Conservation (phyloP, 2,329 filamentous ascomycete genomes). For the Colletotrichum karsti region DNA sequence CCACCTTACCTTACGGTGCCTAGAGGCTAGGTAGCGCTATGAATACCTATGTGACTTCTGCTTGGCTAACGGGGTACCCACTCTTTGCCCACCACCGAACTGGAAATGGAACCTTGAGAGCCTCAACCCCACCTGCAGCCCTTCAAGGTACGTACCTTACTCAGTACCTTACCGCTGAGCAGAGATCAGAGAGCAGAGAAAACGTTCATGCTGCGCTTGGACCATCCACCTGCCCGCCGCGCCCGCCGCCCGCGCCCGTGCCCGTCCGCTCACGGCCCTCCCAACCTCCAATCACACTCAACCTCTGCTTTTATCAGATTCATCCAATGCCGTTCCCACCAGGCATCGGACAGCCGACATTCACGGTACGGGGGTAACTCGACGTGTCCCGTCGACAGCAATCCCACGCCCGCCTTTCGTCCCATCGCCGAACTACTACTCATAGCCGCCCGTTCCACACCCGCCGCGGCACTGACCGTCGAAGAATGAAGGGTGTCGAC, state of each 20-base stretch:
- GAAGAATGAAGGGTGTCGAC: background rate
- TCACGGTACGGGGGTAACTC: no score
- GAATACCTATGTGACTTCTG: background rate
- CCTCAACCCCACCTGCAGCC: slow-evolving; percentile 13
- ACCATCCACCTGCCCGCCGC: background rate
- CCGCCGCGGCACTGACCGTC: background rate
- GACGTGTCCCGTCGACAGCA: no score
- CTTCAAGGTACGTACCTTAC: no score
- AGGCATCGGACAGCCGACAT: background rate
- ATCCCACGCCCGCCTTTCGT: background rate
- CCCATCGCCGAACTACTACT: background rate
- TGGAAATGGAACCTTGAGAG: slow-evolving; percentile 12
- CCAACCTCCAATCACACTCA: background rate
- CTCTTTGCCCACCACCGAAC: background rate
- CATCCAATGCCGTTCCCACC: background rate
- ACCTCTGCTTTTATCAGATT: background rate
- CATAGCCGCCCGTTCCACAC: background rate
- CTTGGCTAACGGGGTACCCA: background rate
- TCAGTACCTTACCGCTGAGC: no score
- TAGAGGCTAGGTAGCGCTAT: background rate
- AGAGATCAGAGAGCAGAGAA: no score
- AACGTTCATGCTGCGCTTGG: slow-evolving; percentile 1
- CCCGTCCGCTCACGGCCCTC: background rate
- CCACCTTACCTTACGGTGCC: background rate
- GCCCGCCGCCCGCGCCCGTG: background rate